These are phyloP conservation scores for Stephania japonica DNA, from an alignment of 164 flowering plant genomes.

Conservation along the genomic window DNA sequence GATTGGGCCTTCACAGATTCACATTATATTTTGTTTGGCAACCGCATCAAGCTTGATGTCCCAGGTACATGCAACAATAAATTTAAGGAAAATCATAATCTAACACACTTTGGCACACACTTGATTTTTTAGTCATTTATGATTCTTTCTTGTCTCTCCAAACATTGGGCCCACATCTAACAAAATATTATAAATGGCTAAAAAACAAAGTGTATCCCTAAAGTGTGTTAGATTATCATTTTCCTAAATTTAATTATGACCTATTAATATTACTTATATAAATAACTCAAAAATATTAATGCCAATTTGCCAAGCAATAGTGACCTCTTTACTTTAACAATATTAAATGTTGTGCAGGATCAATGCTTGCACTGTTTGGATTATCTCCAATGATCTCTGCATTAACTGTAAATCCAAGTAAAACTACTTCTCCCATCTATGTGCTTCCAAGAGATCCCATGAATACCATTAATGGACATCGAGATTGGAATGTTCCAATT, in stretches of 20 bases:
- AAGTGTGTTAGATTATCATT: too few species aligned
- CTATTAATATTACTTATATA: too few species aligned
- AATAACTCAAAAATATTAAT: too few species aligned
- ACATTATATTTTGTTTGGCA: constrained; percentile 76
- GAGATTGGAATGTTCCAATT: constrained; percentile 71
- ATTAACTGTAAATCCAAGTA: constrained; percentile 60
- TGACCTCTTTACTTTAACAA: too few species aligned
- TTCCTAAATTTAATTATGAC: too few species aligned
- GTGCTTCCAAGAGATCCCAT: constrained; percentile 62
- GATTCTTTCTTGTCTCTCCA: too few species aligned
- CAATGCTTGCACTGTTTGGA: constrained; percentile 68
- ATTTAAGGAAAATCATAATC: not conserved
- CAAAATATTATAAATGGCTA: not conserved
- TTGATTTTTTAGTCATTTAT: too few species aligned
- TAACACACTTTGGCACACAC: too few species aligned
- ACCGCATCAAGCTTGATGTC: constrained; percentile 74
- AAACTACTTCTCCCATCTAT: constrained; percentile 61
- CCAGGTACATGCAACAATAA: constrained; percentile 35
- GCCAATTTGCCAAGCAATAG: too few species aligned
- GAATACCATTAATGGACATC: not conserved
- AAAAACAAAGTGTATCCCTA: too few species aligned
- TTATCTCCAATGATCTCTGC: constrained; percentile 92
- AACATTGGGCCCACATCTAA: too few species aligned
- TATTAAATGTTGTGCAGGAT: constrained; percentile 37
- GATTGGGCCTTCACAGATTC: constrained; percentile 94